phyloP scores from a whole-genome alignment of 2,329 filamentous ascomycete genomes.

The Harringtonia aguacate region DNA sequence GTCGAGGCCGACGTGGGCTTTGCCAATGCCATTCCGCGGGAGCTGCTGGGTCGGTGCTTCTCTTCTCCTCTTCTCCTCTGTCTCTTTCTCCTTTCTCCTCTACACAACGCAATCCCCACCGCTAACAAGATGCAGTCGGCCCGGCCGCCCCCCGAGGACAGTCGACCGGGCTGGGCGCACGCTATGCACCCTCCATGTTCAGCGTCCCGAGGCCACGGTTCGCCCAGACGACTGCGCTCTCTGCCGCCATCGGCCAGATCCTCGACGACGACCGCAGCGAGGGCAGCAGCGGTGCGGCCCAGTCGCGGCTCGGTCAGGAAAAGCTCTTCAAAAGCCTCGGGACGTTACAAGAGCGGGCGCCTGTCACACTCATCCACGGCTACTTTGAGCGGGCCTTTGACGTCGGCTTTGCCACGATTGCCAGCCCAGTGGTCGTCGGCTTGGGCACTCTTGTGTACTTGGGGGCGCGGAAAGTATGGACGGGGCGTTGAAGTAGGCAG shows the following conservation, averaged over 20 bases:
- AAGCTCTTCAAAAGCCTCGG: not conserved
- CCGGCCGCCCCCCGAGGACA: conserved; percentile 21
- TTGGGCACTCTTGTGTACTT: not conserved
- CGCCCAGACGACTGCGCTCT: not conserved
- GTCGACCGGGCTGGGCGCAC: not conserved
- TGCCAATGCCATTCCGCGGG: conserved; percentile 45
- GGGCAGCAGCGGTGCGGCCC: not conserved
- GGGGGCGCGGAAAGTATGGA: too few relatives aligned
- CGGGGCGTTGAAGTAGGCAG: too few relatives aligned
- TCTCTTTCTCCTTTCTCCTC: too few relatives aligned
- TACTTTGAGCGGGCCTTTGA: conserved; percentile 6
- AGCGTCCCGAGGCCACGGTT: not conserved
- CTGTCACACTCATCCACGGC: not conserved
- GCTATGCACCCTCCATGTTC: not conserved
- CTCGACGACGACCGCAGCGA: not conserved
- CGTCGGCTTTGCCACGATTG: conserved; percentile 1
- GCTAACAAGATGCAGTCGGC: conserved; percentile 16
- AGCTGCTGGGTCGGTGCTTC: conserved; percentile 30
- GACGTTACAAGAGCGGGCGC: not conserved
- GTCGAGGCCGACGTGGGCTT: conserved; percentile 37
- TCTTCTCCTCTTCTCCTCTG: too few relatives aligned
- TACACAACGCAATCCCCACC: too few relatives aligned
- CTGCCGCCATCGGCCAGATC: not conserved
- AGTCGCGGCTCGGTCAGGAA: not conserved
- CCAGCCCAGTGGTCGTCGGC: not conserved